Base-by-base conservation (phyloP, 78 protist species). In the Tieghemostelium lacteum region DNA sequence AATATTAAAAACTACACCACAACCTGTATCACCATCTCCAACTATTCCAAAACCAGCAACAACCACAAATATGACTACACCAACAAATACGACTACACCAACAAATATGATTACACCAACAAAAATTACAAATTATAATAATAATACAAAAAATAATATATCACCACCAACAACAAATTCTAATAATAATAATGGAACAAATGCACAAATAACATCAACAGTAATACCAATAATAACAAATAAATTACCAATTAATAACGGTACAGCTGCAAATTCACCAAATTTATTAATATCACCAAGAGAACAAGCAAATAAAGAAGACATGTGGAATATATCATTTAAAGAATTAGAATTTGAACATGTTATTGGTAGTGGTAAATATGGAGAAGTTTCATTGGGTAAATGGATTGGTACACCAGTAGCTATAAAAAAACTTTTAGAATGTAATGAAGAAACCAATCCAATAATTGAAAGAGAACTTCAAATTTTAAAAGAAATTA, bases 321-420 rank as follows among this genome's bases (percentile, higher is more conserved):
- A 76, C 36, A 63, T 50, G 42, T 88, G 86, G 87, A 73, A 88
- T 50, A 88, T 88, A 24, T 57, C 64, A 16, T 88, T 70, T 22
- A 34, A 4, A 4, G 87, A 88, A 39, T 39, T 88, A 26, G 65
- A 33, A 50, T 60, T 88, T 34, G 93, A 52, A 36, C 64, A 88
- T 75, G 87, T 65, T 22, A 71, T 88, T 39, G 86, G 88, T 49
- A n/a, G 34, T 1, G 93, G 93, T 20, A 73, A 71, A 37, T 75
- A 75, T 66, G 93, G 93, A 34, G 75, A 61, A 22, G 93, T 88
- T 0, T 75, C 76, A 10, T 69, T 75, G 1, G 93, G 93, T 14
- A 19, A 14, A 20, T 88, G 72, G 70, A 34, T 88, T 26, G 93
- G 93, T 20, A 75, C 87, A 33, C 93, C 93, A 24, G 86, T 74